Evolutionary conservation across 2,329 filamentous ascomycete species (phyloP).

Genomic region (Diaporthe aspalathi): DNA sequence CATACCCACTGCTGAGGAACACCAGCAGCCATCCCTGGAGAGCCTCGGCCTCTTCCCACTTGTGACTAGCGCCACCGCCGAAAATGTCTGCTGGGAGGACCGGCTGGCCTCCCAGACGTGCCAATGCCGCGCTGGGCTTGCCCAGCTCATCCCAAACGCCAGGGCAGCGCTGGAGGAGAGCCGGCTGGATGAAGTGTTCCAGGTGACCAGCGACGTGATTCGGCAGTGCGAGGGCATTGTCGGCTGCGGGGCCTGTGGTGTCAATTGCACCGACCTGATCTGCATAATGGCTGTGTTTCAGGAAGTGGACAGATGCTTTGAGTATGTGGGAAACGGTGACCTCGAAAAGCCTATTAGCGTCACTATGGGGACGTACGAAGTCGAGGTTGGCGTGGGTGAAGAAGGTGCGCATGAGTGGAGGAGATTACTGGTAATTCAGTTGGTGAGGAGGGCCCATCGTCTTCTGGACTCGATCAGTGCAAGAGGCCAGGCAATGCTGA

Average conservation of each 20-base stretch:
- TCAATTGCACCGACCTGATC: slow-evolving; percentile 30
- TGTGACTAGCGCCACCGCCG: background rate
- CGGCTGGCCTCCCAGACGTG: background rate
- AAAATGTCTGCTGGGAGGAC: background rate
- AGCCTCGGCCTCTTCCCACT: slow-evolving; percentile 6
- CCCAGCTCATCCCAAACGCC: slow-evolving; percentile 5
- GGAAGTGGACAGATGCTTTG: slow-evolving; percentile 23
- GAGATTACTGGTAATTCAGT: background rate
- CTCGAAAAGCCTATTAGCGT: background rate
- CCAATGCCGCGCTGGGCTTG: slow-evolving; percentile 11
- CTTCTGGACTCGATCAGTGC: slow-evolving; percentile 10
- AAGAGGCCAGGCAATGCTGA: slow-evolving; percentile 13
- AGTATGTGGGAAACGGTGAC: background rate
- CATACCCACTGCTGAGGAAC: background rate
- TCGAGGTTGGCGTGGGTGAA: background rate
- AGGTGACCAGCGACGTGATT: slow-evolving; percentile 6
- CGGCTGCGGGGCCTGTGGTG: background rate
- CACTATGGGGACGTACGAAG: background rate
- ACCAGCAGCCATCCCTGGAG: background rate
- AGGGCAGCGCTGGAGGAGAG: background rate
- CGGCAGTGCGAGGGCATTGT: slow-evolving; percentile 7
- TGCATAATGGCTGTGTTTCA: slow-evolving; percentile 27
- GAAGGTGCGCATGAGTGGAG: background rate
- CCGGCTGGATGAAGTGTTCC: slow-evolving; percentile 1
- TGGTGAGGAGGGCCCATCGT: background rate